Evolutionary conservation across 1,284 basidiomycete genomes (phyloP).

Genomic region (Rhodotorula sp.): DNA sequence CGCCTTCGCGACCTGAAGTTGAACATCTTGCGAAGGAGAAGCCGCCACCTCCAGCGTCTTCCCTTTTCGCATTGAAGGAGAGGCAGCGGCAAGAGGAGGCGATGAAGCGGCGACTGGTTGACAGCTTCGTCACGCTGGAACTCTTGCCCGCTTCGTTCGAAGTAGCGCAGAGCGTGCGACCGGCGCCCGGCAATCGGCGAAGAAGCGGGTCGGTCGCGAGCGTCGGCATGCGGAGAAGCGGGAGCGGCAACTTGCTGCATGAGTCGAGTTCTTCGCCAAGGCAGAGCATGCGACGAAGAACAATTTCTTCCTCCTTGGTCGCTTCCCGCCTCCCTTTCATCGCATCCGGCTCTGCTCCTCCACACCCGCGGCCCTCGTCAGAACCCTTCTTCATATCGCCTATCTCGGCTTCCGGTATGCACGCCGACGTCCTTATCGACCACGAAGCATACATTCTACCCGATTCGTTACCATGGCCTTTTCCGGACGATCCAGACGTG

Average conservation of each 20-base stretch:
- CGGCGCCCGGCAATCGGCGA: neutral
- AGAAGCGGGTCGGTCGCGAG: constrained; percentile 16
- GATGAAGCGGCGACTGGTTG: constrained; percentile 69
- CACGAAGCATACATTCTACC: constrained; percentile 29
- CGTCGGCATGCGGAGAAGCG: constrained; percentile 1
- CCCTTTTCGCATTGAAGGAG: constrained; percentile 51
- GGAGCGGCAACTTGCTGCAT: neutral
- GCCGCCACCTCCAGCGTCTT: constrained; percentile 40
- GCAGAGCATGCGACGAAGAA: neutral
- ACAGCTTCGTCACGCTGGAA: constrained; percentile 67
- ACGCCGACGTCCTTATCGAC: constrained; percentile 61
- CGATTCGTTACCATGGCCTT: neutral
- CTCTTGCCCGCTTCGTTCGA: neutral
- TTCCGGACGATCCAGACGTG: neutral
- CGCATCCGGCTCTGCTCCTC: neutral
- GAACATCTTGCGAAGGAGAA: constrained; percentile 6
- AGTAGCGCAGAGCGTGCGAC: neutral
- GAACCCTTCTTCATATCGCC: constrained; percentile 67
- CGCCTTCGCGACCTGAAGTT: neutral
- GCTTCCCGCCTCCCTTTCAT: neutral
- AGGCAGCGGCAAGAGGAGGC: constrained; percentile 67
- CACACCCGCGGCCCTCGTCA: no score
- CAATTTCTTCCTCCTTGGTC: constrained; percentile 2
- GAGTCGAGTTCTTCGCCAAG: neutral
- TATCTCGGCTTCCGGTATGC: constrained; percentile 69